Conservation (phyloP, 73 alveolate genomes). For the Tetrahymena elliotti region DNA sequence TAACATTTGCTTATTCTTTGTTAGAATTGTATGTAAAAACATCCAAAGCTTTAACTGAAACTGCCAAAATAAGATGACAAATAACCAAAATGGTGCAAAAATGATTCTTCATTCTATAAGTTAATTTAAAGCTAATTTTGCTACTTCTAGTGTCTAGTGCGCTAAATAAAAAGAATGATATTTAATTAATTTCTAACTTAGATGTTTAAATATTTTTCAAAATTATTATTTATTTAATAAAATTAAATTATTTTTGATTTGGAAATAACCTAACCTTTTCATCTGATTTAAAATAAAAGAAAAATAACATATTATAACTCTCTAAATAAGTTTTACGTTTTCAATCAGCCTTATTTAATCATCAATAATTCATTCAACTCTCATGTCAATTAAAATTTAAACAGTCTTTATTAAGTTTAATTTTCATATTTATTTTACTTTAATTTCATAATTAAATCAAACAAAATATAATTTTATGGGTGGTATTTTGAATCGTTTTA, state of each 20-base stretch:
- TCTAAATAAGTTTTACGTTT: neutral
- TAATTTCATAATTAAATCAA: too few species aligned
- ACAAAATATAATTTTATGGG: too few species aligned
- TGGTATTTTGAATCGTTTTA: too few species aligned
- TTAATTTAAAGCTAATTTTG: neutral
- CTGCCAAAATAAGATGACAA: neutral
- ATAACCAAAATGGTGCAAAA: neutral
- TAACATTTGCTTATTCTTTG: neutral
- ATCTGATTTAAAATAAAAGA: too few species aligned
- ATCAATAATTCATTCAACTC: too few species aligned
- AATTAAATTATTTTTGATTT: too few species aligned
- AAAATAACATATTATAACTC: neutral
- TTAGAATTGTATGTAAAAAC: neutral
- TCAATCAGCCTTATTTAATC: too few species aligned
- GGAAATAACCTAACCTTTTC: neutral
- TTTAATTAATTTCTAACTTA: neutral
- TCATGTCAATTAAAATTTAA: too few species aligned
- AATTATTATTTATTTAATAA: too few species aligned
- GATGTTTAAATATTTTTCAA: too few species aligned
- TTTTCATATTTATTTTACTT: too few species aligned
- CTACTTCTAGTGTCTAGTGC: neutral
- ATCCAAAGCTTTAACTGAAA: neutral
- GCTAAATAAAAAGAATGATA: neutral
- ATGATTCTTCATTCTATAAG: neutral
- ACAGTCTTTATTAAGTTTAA: too few species aligned